Base-by-base conservation (phyloP, 2,329 filamentous ascomycete genomes). In the Stagonosporopsis cucurbitacearum region DNA sequence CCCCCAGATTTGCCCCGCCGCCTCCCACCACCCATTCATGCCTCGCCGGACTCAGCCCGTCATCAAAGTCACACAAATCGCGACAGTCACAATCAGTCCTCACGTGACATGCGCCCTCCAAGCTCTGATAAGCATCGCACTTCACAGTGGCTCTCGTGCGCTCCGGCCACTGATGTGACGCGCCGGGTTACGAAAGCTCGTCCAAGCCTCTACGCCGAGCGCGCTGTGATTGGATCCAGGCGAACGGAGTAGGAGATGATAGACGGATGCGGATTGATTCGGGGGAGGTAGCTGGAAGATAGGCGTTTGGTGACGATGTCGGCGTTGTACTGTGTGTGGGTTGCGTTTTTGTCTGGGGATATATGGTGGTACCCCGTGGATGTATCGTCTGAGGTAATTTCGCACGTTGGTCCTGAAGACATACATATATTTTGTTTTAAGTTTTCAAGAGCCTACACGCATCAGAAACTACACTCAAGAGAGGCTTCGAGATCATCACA, bases 281-380 rank as follows among this genome's bases (percentile, higher is more conserved):
- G 47, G 47, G 42, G 25, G n/a, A n/a, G n/a, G n/a, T 13, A 39
- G 37, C n/a, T 36, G 40, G 36, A 19, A 56, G 53, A 56, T 48
- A 55, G 53, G 53, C 47, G 36, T 43, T 43, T 42, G 47, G 47
- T 51, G 53, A 56, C 53, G 53, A 56, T 56, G 42, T 56, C 53
- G 47, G 53, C 53, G 42, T 26, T 26, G 36, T n/a, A 13, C 53
- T 51, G 47, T 36, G 53, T 56, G 53, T 51, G 47, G 42, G 36
- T 19, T 26, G 30, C 30, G 19, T 39, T 32, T n/a, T 4, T 15
- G 23, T 47, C 53, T 50, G 47, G 53, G 46, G 50, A 49, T 56
- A 50, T 50, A 56, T 56, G 53, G 41, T 19, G n/a, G 32, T 47
- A 56, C 53, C 53, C 53, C 42, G 25, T 45, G n/a, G 30, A 51